These are phyloP conservation scores for Takakia lepidozioides DNA, from an alignment of 225 moss, liverwort and hornwort genomes.

Conservation along the genomic window DNA sequence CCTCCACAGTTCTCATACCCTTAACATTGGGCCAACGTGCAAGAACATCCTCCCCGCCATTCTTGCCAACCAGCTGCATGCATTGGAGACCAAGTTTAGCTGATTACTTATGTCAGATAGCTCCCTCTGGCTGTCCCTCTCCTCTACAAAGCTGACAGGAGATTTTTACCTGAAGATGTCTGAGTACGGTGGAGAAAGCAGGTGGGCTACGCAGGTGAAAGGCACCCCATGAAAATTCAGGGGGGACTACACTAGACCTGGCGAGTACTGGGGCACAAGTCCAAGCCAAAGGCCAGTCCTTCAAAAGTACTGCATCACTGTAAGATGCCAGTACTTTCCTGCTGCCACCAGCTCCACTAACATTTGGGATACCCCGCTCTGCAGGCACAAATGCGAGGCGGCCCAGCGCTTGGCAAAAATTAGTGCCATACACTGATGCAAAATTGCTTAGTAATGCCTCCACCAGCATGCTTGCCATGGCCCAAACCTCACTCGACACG, in stretches of 20 bases:
- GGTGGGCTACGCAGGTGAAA: conserved; percentile 69
- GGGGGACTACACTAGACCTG: conserved; percentile 59
- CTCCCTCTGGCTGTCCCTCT: background rate
- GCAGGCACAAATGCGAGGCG: conserved; percentile 71
- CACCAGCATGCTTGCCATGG: conserved; percentile 62
- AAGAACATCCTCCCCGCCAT: conserved; percentile 79
- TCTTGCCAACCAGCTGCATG: conserved; percentile 57
- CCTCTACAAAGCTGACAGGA: background rate
- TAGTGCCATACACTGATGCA: conserved; percentile 60
- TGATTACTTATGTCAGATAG: too few species aligned
- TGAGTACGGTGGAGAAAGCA: conserved; percentile 60
- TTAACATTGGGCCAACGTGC: conserved; percentile 81
- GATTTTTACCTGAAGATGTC: conserved; percentile 60
- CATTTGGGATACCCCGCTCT: conserved; percentile 67
- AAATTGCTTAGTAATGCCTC: conserved; percentile 73
- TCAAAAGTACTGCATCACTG: conserved; percentile 58
- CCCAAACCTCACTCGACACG: conserved; percentile 60
- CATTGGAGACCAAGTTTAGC: background rate
- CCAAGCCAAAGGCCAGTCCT: conserved; percentile 87
- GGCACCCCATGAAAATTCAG: conserved; percentile 73
- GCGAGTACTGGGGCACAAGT: conserved; percentile 70
- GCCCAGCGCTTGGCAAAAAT: conserved; percentile 68
- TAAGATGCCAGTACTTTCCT: conserved; percentile 67
- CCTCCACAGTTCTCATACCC: conserved; percentile 79
- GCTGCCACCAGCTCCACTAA: conserved; percentile 49